Conservation (phyloP, 139 green algal species). For the Micractinium sp. region DNA sequence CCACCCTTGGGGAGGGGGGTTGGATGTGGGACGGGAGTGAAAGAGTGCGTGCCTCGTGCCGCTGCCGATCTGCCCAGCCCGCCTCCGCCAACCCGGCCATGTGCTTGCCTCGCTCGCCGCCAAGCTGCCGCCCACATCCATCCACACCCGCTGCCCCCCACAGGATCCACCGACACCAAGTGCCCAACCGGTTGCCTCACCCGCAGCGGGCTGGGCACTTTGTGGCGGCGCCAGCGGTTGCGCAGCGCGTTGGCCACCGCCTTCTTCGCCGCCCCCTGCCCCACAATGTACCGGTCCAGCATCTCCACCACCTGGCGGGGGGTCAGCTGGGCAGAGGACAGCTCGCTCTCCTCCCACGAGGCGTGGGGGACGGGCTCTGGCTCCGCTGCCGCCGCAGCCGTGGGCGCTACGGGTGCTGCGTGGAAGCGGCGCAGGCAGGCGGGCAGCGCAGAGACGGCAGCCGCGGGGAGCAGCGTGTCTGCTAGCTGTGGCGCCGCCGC, state of each 20-base stretch:
- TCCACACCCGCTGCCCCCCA: neutral
- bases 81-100: too few relatives aligned
- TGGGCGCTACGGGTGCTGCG: neutral
- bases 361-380: constrained; percentile 28
- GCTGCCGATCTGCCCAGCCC: too few relatives aligned
- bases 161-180: too few relatives aligned
- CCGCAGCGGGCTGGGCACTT: constrained; percentile 65
- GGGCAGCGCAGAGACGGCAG: neutral
- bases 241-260: constrained; percentile 94
- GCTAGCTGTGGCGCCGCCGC: too few relatives aligned
- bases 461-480: neutral
- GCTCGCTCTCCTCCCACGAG: constrained; percentile 17
- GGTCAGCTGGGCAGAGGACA: constrained; percentile 20
- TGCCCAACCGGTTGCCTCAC: too few relatives aligned
- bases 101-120: too few relatives aligned
- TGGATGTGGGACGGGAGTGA: too few relatives aligned
- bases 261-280: constrained; percentile 87
- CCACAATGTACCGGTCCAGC: constrained; percentile 91
- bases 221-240: constrained; percentile 91
- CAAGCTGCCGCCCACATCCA: too few relatives aligned
- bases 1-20: too few relatives aligned
- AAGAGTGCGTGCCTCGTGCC: too few relatives aligned
- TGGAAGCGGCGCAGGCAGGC: constrained; percentile 6
- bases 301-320: constrained; percentile 69
- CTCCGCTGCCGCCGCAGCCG: constrained; percentile 11